Evolutionary conservation across 352 stramenopile genomes (phyloP).

Genomic region (Phytopythium aichiense): DNA sequence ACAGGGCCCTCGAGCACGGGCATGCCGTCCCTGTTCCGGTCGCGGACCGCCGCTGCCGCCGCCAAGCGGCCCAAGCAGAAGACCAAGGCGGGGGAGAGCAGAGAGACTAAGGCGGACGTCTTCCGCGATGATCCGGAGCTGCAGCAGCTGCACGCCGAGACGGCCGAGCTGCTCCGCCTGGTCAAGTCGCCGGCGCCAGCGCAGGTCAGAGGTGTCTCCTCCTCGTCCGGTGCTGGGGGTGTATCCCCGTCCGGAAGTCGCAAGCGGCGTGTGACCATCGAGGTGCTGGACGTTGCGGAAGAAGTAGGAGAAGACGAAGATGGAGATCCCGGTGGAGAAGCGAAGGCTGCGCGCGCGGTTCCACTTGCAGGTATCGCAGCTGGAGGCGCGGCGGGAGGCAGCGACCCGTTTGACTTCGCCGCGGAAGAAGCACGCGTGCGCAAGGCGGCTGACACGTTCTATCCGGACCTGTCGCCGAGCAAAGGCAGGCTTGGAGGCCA

Average conservation of each 20-base stretch:
- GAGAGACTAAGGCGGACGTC: slow-evolving; percentile 3
- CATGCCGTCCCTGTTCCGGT: slow-evolving; percentile 18
- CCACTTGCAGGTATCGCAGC: too few species aligned
- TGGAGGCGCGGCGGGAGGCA: background rate
- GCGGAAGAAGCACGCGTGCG: slow-evolving; percentile 55
- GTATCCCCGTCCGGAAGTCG: slow-evolving; percentile 6
- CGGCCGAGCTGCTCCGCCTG: slow-evolving; percentile 44
- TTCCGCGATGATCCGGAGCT: slow-evolving; percentile 48
- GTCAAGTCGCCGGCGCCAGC: slow-evolving; percentile 37
- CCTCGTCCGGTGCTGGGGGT: background rate
- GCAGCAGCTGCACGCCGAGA: slow-evolving; percentile 60
- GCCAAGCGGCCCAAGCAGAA: background rate
- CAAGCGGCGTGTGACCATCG: slow-evolving; percentile 57
- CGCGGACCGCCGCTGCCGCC: background rate
- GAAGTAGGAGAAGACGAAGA: slow-evolving; percentile 9
- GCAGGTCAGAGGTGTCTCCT: background rate
- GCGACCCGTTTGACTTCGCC: slow-evolving; percentile 36
- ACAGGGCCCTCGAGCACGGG: background rate
- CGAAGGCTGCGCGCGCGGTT: background rate
- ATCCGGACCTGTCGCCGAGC: slow-evolving; percentile 42
- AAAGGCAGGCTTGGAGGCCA: slow-evolving; percentile 52
- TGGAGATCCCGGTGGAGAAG: too few species aligned
- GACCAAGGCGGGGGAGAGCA: background rate
- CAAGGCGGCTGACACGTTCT: slow-evolving; percentile 52
- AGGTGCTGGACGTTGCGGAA: slow-evolving; percentile 56